Evolutionary conservation across 148 eudicot genomes (phyloP), one percentile per base, ranked within the genome.

Genomic region (Pouteria glomerata): DNA sequence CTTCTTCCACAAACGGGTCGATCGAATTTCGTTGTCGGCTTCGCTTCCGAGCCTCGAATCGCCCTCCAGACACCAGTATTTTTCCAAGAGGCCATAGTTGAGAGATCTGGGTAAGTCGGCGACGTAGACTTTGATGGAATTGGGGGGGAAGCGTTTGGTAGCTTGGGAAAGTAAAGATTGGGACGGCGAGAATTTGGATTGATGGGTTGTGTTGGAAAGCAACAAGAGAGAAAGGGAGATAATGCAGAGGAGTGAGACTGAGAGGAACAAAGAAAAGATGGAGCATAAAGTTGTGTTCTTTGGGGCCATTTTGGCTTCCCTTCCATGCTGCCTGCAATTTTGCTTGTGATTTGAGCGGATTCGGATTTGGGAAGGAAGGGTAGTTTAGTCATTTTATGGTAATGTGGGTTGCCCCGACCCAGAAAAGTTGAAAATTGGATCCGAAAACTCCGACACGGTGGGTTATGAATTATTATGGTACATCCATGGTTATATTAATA

Each of bases 31-130:
- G 74, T 91, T 92, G 82, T 96, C 97, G 16, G 85, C 84, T 69
- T 90, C 96, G 60, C 77, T 84, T 8, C 92, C 87, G 73, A 90
- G 79, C 72, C 99, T 79, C 19, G 90, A 70, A 75, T 96, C 99
- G 60, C 79, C 83, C 53, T 79, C 69, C 19, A 90, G 60, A 69
- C 88, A 73, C 92, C 90, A 91, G 80, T 91, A 94, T 3, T 83
- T 68, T 19, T 89, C 79, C 21, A 94, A 62, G 52, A 73, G 69
- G 53, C 62, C 76, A 29, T 73, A 89, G 78, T 92, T 95, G 75
- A 89, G 83, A 42, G 96, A 88, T 88, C 84, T 88, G 66, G 96
- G 97, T 15, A 95, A 88, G 73, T 88, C 76, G 19, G 84, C 62
- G 3, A 95, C 44, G 81, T 69, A 84, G 69, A 95, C 97, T 58